A percentile compares a stretch with the other conserved stretches of the same genome.
Conservation (phyloP, 352 stramenopile species). For the Globisporangium nodosum region DNA sequence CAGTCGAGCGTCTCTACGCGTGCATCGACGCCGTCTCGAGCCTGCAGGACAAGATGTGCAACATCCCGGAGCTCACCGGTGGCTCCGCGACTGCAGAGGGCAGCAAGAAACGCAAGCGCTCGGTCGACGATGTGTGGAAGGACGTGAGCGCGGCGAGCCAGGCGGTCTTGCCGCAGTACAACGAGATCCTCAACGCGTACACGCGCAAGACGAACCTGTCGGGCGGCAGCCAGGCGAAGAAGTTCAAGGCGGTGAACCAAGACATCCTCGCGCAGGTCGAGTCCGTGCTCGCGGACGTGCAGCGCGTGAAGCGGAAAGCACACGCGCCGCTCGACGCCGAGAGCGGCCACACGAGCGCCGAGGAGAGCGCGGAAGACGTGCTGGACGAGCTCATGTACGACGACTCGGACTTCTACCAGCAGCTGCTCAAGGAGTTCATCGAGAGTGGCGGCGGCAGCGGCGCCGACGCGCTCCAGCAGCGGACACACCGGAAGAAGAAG, state of each 20-base stretch:
- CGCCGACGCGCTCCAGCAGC: slow-evolving; percentile 44
- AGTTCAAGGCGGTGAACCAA: slow-evolving; percentile 88
- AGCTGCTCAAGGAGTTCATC: slow-evolving; percentile 87
- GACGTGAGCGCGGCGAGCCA: slow-evolving; percentile 35
- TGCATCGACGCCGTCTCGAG: slow-evolving; percentile 57
- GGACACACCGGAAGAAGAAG: slow-evolving; percentile 79
- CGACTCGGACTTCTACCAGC: slow-evolving; percentile 49
- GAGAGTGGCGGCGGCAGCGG: slow-evolving; percentile 44
- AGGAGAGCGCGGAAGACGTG: slow-evolving; percentile 36
- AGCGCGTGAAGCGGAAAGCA: slow-evolving; percentile 82
- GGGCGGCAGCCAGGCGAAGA: slow-evolving; percentile 63
- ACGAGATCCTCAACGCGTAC: slow-evolving; percentile 77
- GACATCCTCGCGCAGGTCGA: slow-evolving; percentile 83
- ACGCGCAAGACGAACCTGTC: slow-evolving; percentile 67
- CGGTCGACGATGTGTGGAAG: slow-evolving; percentile 51
- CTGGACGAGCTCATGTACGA: slow-evolving; percentile 86
- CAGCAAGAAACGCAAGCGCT: slow-evolving; percentile 64
- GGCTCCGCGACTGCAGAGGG: slow-evolving; percentile 8
- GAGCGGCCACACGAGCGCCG: slow-evolving; percentile 23
- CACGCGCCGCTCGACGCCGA: slow-evolving; percentile 53
- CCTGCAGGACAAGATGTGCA: slow-evolving; percentile 68
- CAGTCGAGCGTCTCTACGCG: slow-evolving; percentile 44
- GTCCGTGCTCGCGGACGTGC: slow-evolving; percentile 70
- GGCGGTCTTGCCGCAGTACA: slow-evolving; percentile 65
- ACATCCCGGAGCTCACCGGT: slow-evolving; percentile 41